These are phyloP conservation scores for Carallia brachiata DNA, from an alignment of 345 rosid species.

Conservation along the genomic window DNA sequence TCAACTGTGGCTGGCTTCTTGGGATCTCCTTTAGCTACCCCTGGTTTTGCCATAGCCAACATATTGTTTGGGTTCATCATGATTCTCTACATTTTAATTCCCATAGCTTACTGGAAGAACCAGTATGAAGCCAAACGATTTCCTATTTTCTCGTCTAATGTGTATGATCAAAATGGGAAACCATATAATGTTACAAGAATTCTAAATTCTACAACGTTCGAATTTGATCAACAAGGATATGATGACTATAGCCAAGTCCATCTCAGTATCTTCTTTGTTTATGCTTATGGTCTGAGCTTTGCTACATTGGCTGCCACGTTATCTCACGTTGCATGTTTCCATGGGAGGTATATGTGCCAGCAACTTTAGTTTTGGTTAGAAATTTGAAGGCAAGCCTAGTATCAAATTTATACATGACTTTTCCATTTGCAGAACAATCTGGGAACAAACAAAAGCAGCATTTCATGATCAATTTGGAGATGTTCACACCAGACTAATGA, in stretches of 20 bases:
- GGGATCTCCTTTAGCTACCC: slow-evolving; percentile 35
- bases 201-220: slow-evolving; percentile 31
- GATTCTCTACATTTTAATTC: slow-evolving; percentile 20
- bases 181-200: slow-evolving; percentile 31
- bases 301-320: slow-evolving; percentile 34
- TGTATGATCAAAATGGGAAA: slow-evolving; percentile 34
- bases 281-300: slow-evolving; percentile 40
- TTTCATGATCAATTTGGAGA: slow-evolving; percentile 35
- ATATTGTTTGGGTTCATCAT: slow-evolving; percentile 8
- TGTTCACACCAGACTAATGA: slow-evolving; percentile 67
- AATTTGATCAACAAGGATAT: slow-evolving; percentile 33
- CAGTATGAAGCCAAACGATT: slow-evolving; percentile 44
- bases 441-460: slow-evolving; percentile 37
- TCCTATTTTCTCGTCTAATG: slow-evolving; percentile 41
- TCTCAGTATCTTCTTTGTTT: slow-evolving; percentile 38
- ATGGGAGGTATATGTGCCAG: slow-evolving; percentile 33
- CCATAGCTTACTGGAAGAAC: slow-evolving; percentile 27
- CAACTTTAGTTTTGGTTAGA: neutral
- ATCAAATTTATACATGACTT: neutral
- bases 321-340: slow-evolving; percentile 44
- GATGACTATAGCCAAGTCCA: slow-evolving; percentile 41
- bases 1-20: slow-evolving; percentile 35
- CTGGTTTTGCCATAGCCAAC: slow-evolving; percentile 22
- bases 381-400: neutral
- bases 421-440: slow-evolving; percentile 30